These are phyloP conservation scores for Coemansia sp. DNA, from an alignment of 371 early-diverging fungal genomes.

Conservation along the genomic window DNA sequence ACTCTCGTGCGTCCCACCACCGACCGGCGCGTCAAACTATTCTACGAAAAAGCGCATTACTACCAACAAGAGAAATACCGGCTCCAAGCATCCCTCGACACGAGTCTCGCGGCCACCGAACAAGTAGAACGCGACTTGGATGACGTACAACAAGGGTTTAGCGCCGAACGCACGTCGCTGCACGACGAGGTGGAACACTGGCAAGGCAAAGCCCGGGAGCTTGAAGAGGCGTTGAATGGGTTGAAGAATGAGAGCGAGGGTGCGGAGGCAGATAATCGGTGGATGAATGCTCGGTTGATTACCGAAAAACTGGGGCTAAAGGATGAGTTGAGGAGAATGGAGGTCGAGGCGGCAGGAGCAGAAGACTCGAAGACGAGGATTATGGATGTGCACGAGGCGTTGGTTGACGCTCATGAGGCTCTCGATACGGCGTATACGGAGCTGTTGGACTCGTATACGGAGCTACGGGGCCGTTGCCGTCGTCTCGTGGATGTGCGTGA, in stretches of 20 bases:
- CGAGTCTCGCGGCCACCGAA: slow-evolving; percentile 28
- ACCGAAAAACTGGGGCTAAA: slow-evolving; percentile 42
- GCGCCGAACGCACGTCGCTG: slow-evolving; percentile 44
- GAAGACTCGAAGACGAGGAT: slow-evolving; percentile 34
- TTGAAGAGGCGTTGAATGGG: slow-evolving; percentile 24
- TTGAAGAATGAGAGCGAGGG: slow-evolving; percentile 22
- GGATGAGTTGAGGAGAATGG: slow-evolving; percentile 42
- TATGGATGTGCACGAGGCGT: slow-evolving; percentile 31
- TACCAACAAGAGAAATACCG: slow-evolving; percentile 50
- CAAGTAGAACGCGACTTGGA: slow-evolving; percentile 46
- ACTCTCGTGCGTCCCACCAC: background rate
- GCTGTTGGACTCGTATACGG: slow-evolving; percentile 35
- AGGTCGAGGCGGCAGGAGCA: slow-evolving; percentile 35
- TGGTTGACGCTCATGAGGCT: slow-evolving; percentile 26
- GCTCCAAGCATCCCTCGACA: slow-evolving; percentile 41
- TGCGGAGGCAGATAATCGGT: slow-evolving; percentile 41
- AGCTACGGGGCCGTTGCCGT: slow-evolving; percentile 34
- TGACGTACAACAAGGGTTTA: slow-evolving; percentile 45
- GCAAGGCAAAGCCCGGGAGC: slow-evolving; percentile 33
- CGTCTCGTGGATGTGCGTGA: slow-evolving; percentile 19
- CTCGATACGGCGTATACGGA: slow-evolving; percentile 37
- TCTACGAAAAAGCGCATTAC: slow-evolving; percentile 50
- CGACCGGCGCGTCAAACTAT: slow-evolving; percentile 45
- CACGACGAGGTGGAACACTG: slow-evolving; percentile 42
- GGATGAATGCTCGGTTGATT: slow-evolving; percentile 40